A percentile compares a stretch with the other conserved stretches of the same genome.
These are phyloP conservation scores for Pseudopyrenochaeta lycopersici DNA, from an alignment of 2,329 filamentous ascomycete species.

Conservation along the genomic window DNA sequence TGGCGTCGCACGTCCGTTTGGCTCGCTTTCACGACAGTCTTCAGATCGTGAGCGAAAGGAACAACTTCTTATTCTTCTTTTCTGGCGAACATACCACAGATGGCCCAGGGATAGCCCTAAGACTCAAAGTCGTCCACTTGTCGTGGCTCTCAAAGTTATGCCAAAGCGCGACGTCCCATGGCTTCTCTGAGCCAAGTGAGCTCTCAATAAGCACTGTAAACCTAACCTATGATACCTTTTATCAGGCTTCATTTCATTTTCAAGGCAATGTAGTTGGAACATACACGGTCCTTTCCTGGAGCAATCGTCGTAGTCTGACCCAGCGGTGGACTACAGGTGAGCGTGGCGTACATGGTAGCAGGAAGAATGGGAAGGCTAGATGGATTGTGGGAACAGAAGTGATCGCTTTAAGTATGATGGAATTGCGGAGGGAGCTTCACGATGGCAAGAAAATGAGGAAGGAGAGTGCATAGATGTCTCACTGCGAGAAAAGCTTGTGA, in stretches of 20 bases:
- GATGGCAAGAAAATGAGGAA: not conserved
- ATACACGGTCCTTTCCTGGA: conserved; percentile 49
- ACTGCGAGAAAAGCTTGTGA: not conserved
- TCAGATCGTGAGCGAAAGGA: conserved; percentile 16
- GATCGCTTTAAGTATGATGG: not conserved
- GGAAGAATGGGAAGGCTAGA: not conserved
- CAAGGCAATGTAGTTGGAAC: conserved; percentile 8
- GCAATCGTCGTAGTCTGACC: conserved; percentile 75
- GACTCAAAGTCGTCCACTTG: conserved; percentile 65
- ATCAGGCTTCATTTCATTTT: conserved; percentile 19
- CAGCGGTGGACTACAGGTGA: conserved; percentile 74
- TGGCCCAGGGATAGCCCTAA: conserved; percentile 56
- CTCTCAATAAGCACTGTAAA: conserved; percentile 78
- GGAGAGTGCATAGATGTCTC: not conserved
- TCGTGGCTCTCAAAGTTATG: conserved; percentile 68
- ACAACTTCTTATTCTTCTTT: not conserved
- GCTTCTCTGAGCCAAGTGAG: conserved; percentile 60
- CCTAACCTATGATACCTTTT: conserved; percentile 49
- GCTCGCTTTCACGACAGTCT: conserved; percentile 32
- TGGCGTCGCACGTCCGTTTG: conserved; percentile 42
- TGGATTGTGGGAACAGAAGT: not conserved
- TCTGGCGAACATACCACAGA: conserved; percentile 28
- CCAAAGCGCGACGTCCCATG: conserved; percentile 82
- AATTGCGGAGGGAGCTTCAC: conserved; percentile 8
- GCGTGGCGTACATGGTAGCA: conserved; percentile 59